phyloP scores from a whole-genome alignment of 257 asterid genomes.

The Cinchona pubescens region DNA sequence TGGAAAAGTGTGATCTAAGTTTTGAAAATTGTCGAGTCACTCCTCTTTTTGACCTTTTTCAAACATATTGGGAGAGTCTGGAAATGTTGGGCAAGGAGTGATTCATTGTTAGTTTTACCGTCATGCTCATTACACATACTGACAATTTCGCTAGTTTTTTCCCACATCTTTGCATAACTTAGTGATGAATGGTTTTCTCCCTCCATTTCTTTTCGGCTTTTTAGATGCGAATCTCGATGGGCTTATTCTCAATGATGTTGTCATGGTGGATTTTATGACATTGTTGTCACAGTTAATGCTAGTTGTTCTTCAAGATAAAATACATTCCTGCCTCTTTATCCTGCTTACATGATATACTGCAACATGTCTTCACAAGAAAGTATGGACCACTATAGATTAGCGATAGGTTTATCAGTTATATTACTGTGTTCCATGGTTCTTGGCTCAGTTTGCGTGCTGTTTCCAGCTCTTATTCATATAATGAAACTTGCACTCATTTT shows the following conservation, averaged over 20 bases:
- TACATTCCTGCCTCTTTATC: background rate
- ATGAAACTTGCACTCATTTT: background rate
- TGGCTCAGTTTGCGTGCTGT: background rate
- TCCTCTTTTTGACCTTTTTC: background rate
- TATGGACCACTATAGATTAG: background rate
- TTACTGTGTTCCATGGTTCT: background rate
- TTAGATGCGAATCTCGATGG: background rate
- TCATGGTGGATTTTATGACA: background rate
- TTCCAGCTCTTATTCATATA: background rate
- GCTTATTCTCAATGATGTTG: background rate
- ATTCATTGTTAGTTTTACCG: background rate
- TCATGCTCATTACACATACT: background rate
- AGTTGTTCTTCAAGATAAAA: background rate
- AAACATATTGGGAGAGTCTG: background rate
- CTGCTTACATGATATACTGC: background rate
- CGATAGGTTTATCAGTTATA: too few relatives aligned
- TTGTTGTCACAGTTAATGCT: background rate
- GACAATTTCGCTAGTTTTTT: background rate
- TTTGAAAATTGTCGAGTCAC: background rate
- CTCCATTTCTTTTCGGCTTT: background rate
- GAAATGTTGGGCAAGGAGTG: background rate
- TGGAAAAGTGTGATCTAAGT: background rate
- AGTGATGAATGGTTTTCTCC: background rate
- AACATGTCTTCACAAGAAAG: background rate
- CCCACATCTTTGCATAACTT: too few relatives aligned